Conservation (phyloP, 192 early-diverging fungal species). For the Backusella liffmaniae region DNA sequence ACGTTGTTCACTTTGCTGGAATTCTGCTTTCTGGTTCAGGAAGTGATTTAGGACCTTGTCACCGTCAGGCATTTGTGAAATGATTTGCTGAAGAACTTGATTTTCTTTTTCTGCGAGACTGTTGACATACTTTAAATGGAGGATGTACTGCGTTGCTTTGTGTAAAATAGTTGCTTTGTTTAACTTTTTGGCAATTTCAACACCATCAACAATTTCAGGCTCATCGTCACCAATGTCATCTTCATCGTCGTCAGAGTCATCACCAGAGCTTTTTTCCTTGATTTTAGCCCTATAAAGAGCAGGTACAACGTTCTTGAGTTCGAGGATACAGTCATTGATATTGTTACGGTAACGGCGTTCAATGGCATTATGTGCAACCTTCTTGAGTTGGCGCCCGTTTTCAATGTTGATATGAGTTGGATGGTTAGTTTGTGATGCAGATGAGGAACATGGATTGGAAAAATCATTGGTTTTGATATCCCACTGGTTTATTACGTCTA, state of each 20-base stretch:
- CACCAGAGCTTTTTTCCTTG: slow-evolving; percentile 41
- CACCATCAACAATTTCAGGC: slow-evolving; percentile 66
- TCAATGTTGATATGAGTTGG: not conserved
- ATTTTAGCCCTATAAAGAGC: slow-evolving; percentile 62
- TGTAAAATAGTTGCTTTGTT: slow-evolving; percentile 93
- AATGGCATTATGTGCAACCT: slow-evolving; percentile 91
- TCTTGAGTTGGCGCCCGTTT: slow-evolving; percentile 59
- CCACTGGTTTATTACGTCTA: not conserved
- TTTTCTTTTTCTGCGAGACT: slow-evolving; percentile 43
- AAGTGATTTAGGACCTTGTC: slow-evolving; percentile 30
- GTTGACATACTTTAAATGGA: slow-evolving; percentile 46
- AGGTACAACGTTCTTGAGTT: slow-evolving; percentile 81
- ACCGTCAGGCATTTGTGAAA: slow-evolving; percentile 45
- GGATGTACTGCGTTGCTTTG: slow-evolving; percentile 91
- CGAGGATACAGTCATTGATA: slow-evolving; percentile 90
- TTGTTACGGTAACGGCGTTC: slow-evolving; percentile 93
- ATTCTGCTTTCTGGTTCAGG: not conserved
- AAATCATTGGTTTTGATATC: not conserved
- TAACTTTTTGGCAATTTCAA: slow-evolving; percentile 77
- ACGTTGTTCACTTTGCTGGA: slow-evolving; percentile 7
- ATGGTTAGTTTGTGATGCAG: not conserved
- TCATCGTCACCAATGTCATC: slow-evolving; percentile 45
- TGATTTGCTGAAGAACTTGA: slow-evolving; percentile 37
- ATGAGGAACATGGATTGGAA: not conserved
- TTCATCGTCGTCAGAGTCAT: slow-evolving; percentile 34